Percentiles rank a stretch among this genome's conserved stretches.
phyloP scores from a whole-genome alignment of 164 flowering plant species.

The Umbellularia californica region DNA sequence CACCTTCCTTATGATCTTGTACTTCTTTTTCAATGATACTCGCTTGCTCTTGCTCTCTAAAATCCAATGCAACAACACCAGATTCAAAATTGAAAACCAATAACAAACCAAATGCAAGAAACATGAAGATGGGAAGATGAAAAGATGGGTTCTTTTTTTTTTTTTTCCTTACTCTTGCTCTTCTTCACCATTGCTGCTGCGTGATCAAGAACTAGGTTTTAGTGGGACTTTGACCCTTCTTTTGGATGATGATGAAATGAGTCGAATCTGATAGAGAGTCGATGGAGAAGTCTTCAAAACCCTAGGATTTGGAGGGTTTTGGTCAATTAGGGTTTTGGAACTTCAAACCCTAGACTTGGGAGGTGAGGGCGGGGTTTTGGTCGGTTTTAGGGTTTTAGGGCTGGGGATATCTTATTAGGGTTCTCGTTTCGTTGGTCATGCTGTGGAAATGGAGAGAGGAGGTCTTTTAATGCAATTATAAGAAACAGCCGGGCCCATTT shows the following conservation, averaged over 20 bases:
- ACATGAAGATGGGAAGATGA: neutral
- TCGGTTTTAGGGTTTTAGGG: neutral
- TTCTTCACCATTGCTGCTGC: conserved; percentile 29
- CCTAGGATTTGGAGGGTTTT: neutral
- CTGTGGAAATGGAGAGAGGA: too few relatives aligned
- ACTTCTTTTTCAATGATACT: conserved; percentile 72
- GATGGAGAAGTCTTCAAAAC: neutral
- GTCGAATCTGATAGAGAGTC: neutral
- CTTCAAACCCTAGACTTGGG: neutral
- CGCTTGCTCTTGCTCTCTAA: conserved; percentile 97
- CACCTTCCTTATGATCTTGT: conserved; percentile 77
- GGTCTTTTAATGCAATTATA: too few relatives aligned
- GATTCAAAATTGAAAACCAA: neutral
- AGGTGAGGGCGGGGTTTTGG: neutral
- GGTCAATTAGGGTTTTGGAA: neutral
- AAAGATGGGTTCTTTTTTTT: too few relatives aligned
- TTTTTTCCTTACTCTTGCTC: conserved; percentile 28
- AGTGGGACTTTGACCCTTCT: neutral
- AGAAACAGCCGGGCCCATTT: too few relatives aligned
- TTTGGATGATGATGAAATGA: neutral
- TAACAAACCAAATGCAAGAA: neutral
- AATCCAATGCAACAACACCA: neutral
- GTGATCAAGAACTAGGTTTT: neutral
- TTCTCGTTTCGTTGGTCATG: too few relatives aligned
- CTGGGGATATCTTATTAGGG: too few relatives aligned